Evolutionary conservation across 2,329 filamentous ascomycete species (phyloP).

Genomic region (Metarhizium robertsii): DNA sequence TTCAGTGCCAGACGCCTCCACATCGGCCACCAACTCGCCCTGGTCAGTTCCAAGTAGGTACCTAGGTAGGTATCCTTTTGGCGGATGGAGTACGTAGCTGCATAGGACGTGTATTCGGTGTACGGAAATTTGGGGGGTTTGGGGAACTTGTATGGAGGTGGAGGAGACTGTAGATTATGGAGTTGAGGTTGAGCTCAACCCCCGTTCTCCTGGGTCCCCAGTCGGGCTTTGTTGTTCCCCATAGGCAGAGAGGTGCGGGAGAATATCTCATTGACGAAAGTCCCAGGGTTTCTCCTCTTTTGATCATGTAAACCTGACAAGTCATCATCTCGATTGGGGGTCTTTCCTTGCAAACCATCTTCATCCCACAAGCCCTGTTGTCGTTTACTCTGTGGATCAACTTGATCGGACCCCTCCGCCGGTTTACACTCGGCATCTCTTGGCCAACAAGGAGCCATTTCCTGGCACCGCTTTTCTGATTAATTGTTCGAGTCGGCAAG

Average conservation of each 20-base stretch:
- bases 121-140: not conserved
- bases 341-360: not conserved
- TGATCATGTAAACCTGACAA: not conserved
- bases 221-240: not conserved
- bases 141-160: not conserved
- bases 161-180: not conserved
- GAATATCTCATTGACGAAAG: not conserved
- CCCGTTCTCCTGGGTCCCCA: not conserved
- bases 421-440: not conserved
- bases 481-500: not conserved
- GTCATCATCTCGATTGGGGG: not conserved
- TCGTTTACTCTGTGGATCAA: not conserved
- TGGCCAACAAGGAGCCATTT: not conserved
- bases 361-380: not conserved
- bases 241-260: not conserved
- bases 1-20: conserved; percentile 1
- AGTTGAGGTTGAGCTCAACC: conserved; percentile 2
- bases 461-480: not conserved
- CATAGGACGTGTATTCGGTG: not conserved
- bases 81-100: not conserved
- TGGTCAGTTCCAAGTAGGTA: not conserved
- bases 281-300: not conserved
- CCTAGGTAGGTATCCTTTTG: not conserved
- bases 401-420: not conserved
- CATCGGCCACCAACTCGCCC: not conserved